Evolutionary conservation across 2,329 filamentous ascomycete species (phyloP).

Genomic region (Eurotiales sp.): DNA sequence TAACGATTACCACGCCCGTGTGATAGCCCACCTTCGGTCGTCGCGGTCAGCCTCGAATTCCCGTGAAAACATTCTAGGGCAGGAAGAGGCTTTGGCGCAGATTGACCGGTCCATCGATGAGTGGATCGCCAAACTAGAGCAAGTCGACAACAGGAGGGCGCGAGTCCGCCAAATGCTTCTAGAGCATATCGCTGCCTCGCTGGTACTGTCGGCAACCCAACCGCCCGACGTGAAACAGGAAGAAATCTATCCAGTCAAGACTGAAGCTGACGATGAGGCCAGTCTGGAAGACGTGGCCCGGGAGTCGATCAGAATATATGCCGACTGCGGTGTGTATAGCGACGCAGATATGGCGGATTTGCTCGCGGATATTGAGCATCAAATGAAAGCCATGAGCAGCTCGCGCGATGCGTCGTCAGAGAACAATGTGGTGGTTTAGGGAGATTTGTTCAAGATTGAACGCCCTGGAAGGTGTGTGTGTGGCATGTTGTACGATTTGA

Average conservation of each 20-base stretch:
- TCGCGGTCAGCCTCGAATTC: constrained; percentile 68
- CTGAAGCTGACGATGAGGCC: constrained; percentile 17
- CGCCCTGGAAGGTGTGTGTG: no score
- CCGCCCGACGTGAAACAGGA: constrained; percentile 44
- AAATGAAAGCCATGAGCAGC: constrained; percentile 47
- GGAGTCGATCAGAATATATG: constrained; percentile 66
- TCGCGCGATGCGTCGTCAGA: constrained; percentile 19
- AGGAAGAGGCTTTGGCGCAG: constrained; percentile 74
- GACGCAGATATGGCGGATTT: constrained; percentile 65
- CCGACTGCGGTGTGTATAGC: constrained; percentile 57
- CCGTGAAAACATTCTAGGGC: constrained; percentile 70
- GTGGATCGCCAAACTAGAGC: constrained; percentile 75
- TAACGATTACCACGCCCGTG: constrained; percentile 70
- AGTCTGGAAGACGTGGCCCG: constrained; percentile 21
- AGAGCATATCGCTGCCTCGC: constrained; percentile 73
- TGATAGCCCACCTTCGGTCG: constrained; percentile 72
- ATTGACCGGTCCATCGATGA: constrained; percentile 75
- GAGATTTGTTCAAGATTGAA: no score
- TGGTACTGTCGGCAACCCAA: constrained; percentile 46
- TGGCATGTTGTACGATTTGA: no score
- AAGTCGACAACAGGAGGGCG: constrained; percentile 71
- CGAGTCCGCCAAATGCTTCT: constrained; percentile 74
- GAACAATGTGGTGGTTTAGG: background rate
- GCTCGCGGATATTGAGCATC: constrained; percentile 63
- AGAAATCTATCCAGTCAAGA: constrained; percentile 53